Evolutionary conservation across 2,329 filamentous ascomycete species (phyloP), one percentile per base, ranked within the genome.

Genomic region (Fusarium guadeloupense): DNA sequence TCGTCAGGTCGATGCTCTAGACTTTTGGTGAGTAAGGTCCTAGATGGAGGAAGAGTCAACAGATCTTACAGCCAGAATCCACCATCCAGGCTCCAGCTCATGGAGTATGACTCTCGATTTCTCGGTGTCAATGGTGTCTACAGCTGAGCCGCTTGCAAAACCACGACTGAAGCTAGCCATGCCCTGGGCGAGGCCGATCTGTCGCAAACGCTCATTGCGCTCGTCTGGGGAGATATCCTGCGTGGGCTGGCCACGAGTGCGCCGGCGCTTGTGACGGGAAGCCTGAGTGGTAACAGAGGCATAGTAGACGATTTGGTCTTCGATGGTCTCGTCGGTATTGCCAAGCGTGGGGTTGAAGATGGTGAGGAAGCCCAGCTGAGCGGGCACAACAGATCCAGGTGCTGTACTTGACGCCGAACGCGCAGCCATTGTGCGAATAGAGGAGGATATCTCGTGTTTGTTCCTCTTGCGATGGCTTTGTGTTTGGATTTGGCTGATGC

Each of bases 121-220:
- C 69, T 97, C 91, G 1, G 95, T 98, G 72, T 99, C 95, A 56
- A 99, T 89, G 9, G 88, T 87, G 69, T 97, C 92, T 33, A 97
- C 85, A 3, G 91, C 75, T 65, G 88, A 83, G 55, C 89, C 91
- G 59, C 86, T 84, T 3, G 93, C 90, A 76, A 99, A 99, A 69
- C 88, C 93, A 72, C 88, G 89, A 69, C 91, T 91, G 78, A 99
- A 99, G 73, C 89, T 91, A 55, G 96, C 89, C 89, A 98, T 97
- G 73, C 93, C 95, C 79, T 99, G 95, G 34, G 95, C 95, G 62
- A 99, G 86, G 31, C 95, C 95, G 73, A 99, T 93, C 80, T 97
- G 93, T 64, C 95, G 86, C 69, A 98, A 80, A 68, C 89, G 89
- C 78, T 96, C 91, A 76, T 98, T 95, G 71, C 88, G 86, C 70